Base-by-base conservation (phyloP, 257 asterid species). In the Forsythia suspensa region DNA sequence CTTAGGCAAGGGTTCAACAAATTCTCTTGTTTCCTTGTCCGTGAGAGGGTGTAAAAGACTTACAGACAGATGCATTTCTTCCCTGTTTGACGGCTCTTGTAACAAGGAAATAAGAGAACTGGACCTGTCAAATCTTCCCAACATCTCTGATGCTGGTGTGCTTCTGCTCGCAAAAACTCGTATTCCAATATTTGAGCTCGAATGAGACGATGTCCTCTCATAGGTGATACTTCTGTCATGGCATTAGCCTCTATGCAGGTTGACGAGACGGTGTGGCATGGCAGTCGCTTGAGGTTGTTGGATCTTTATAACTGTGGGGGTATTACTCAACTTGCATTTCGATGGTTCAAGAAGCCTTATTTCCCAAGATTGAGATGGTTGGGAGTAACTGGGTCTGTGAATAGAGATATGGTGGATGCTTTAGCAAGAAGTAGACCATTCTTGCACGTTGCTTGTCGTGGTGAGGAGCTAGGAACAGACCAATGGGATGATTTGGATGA, bases 281-380 rank as follows among this genome's bases (percentile, higher is more conserved):
- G 98, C 4, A 93, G 97, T 81, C 89, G 88, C 70, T 85, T 96
- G 76, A 82, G 83, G 77, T 71, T 94, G 83, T 83, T 96, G 90
- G 99, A 96, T 86, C 77, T 96, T 21, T 94, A 88, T 82, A 91
- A 90, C 82, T 96, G 98, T 34, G 99, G 99, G 8, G 97, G 96
- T 9, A 91, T 96, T 38, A 91, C 96, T 57, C 95, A 91, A 69
- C 89, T 91, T 15, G 75, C 97, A 15, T 96, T 91, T 46, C 84
- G 84, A 69, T 96, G 99, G 99, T 72, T 96, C 43, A 96, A 88
- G 84, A 96, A 85, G 81, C 98, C 98, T 55, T 96, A 96, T 81
- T 96, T 96, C 71, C 99, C 98, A 0, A 92, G 95, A 82, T 61
- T 93, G 88, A 91, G 97, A 80, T 95, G 97, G 98, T 68, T 95